Percentiles rank a stretch among this genome's conserved stretches.
These are phyloP conservation scores for Penicillium sp. DNA, from an alignment of 2,329 filamentous ascomycete species.

Conservation along the genomic window DNA sequence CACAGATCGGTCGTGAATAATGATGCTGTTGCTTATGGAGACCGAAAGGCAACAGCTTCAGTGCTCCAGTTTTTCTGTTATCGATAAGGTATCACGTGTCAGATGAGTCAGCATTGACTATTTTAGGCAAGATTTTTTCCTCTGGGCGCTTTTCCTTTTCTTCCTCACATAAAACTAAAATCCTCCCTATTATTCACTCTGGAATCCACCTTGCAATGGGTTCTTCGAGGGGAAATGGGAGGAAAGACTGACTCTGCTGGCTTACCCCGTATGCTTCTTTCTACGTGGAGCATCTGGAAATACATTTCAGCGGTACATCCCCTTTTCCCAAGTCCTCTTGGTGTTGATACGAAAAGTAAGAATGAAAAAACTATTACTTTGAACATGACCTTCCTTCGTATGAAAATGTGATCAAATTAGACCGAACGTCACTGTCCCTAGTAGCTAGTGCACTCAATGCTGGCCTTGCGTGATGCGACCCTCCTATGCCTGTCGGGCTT, in stretches of 20 bases:
- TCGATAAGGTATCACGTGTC: constrained; percentile 32
- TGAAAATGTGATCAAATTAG: neutral
- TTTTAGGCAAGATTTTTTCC: constrained; percentile 23
- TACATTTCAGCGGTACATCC: constrained; percentile 45
- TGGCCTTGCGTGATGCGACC: neutral
- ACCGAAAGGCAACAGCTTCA: constrained; percentile 5
- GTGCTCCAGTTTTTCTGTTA: constrained; percentile 23
- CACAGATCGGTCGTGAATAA: neutral
- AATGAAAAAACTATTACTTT: neutral
- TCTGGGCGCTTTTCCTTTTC: constrained; percentile 29
- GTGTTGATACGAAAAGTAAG: neutral
- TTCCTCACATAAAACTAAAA: constrained; percentile 41
- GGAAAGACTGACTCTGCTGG: constrained; percentile 44
- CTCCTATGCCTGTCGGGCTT: constrained; percentile 10
- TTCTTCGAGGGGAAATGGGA: constrained; percentile 50
- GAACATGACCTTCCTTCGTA: neutral
- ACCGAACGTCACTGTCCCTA: neutral
- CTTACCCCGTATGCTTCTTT: constrained; percentile 49
- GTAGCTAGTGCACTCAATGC: neutral
- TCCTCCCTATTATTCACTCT: constrained; percentile 54
- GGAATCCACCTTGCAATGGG: constrained; percentile 39
- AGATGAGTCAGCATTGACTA: constrained; percentile 17
- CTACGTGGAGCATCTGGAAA: constrained; percentile 50
- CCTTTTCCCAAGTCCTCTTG: constrained; percentile 5
- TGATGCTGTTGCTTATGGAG: neutral